Evolutionary conservation across 2,329 filamentous ascomycete genomes (phyloP), one percentile per base, ranked within the genome.

Genomic region (Arthrobotrys sinensis): DNA sequence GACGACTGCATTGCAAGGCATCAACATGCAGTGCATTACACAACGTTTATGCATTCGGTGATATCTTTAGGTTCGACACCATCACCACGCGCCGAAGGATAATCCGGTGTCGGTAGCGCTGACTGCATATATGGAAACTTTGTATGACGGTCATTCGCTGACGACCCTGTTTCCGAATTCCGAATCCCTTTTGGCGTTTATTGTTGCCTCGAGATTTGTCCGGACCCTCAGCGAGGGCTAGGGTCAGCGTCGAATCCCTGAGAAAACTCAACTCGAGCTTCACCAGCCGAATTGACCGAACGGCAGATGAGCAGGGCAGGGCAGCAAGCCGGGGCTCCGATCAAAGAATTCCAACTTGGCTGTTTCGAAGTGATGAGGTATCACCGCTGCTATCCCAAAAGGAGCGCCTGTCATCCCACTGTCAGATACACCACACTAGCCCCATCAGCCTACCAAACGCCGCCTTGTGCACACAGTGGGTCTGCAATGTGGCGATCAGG

Each of bases 401-500:
- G 40, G 60, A 45, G 73, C 65, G 66, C 57, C 66, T 77, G 64
- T 76, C 64, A 76, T 69, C 46, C 53, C 64, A 46, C 50, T 52
- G 43, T 43, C 16, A 62, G 46, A 40, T 68, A 60, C 34, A 62
- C 45, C 55, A 36, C 52, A 43, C 50, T 12, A 65, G 48, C 48
- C 63, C 43, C 60, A 66, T 55, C 52, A 63, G 62, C 62, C 70
- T 75, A 75, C 70, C 62, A 55, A 19, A 36, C 62, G 45, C 62
- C 45, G 40, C 50, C 50, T 34, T 32, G 40, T 38, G 43, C 7
- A 19, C 28, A 1, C 43, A 11, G 70, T 75, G 70, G 70, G 70
- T 75, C 70, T 21, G n/a, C n/a, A 57, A 32, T 67, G 66, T 71
- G 66, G 60, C 66, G 66, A 77, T 77, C 73, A 77, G 73, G 73